Base-by-base conservation (phyloP, 1,139 yeast genomes). In the Candida pseudoviswanathii region DNA sequence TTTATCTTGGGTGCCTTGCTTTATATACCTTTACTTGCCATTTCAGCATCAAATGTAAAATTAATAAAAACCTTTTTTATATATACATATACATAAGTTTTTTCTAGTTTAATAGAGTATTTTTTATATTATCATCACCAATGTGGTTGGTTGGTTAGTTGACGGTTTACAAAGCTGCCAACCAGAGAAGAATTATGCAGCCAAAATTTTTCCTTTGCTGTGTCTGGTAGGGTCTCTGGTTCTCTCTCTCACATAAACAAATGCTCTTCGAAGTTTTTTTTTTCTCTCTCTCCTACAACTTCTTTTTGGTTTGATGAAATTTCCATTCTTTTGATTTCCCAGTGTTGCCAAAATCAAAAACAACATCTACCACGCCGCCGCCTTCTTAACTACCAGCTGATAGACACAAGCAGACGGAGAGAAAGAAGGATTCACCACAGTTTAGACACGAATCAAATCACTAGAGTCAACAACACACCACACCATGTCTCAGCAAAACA, bases 401-500 rank as follows among this genome's bases (percentile, higher is more conserved):
- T 32, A 8, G 37, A 11, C 9, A 33, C 16, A n/a, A 33, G n/a
- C 37, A 10, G n/a, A n/a, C 3, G 5, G 11, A 9, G 36, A 32
- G 16, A 11, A 32, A 7, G 36, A 2, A 32, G n/a, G 16, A 7
- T n/a, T 11, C 22, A 10, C 37, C 37, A 16, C 8, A 5, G 34
- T n/a, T 31, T 10, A 31, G n/a, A 4, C 34, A 31, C n/a, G n/a
- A 31, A 31, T 31, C 34, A 31, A 33, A 33, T 11, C 16, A 33
- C 11, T 32, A 32, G 30, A 27, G 30, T 27, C 30, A 8, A 33
- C 16, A 4, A 5, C 3, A 11, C 5, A 11, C 37, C 7, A 6
- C 22, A 9, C 25, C 9, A 34, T 37, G 41, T 39, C 48, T 10
- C 36, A 40, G 43, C 40, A 68, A 48, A 71, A 71, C 51, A 64